Evolutionary conservation across 805 yeast species (phyloP), one percentile per base, ranked within the genome.

Genomic region (baker's yeast (Saccharomyces cerevisiae)): DNA sequence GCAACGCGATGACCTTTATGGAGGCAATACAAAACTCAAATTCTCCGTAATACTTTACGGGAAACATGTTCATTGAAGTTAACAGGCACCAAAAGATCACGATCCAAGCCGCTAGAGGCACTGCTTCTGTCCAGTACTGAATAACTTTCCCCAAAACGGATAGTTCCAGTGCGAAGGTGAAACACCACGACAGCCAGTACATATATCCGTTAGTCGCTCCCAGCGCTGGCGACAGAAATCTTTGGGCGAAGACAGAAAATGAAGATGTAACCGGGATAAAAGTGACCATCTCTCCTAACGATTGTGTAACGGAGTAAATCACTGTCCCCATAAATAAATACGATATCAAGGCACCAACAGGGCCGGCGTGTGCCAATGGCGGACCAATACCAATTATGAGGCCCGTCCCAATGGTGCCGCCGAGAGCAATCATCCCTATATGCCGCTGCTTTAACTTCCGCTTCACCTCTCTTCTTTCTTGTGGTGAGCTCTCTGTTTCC

Each of bases 281-380:
- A n/a, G 89, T 83, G 52, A 87, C 87, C 89, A 84, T 82, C 67
- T 84, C 90, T 60, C 89, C 89, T 51, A 84, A 71, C 3, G 84
- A 76, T 65, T 84, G 87, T n/a, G 86, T 81, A 50, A 84, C 85
- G 6, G 79, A 77, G 63, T 74, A 82, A 0, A 83, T 85, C 49
- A 84, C 65, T 2, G 83, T 66, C 31, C 84, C 86, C 74, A 83
- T 80, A 67, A 82, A 81, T 13, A 79, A 49, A 60, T 79, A 84
- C 2, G 87, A 79, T 51, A 84, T 78, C 17, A 84, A 69, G 8
- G 85, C 70, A 53, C 79, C 78, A 13, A 80, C 88, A 1, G 89
- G 89, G 27, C 90, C 60, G 17, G 57, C 55, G 29, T 49, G 54
- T 24, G 27, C 28, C n/a, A 55, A 46, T 36, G 58, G 57, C 24